Conservation (phyloP, 441 rosid species). For the Syzygium malaccense region DNA sequence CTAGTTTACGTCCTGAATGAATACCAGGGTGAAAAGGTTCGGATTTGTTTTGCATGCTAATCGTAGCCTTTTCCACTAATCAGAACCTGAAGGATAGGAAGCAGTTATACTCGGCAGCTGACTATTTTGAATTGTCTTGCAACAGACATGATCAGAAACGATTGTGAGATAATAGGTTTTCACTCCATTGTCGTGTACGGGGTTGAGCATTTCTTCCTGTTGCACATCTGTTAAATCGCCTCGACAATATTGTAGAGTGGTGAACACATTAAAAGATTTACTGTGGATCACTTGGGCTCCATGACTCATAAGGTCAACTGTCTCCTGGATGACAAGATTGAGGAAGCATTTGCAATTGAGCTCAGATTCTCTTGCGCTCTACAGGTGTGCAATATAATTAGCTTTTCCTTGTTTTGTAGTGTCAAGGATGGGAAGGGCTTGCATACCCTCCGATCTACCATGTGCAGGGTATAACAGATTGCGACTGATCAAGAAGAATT, state of each 20-base stretch:
- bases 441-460: neutral
- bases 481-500: neutral
- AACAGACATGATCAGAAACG: conserved; percentile 50
- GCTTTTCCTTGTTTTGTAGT: neutral
- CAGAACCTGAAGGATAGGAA: conserved; percentile 75
- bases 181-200: too few species aligned
- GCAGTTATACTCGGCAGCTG: conserved; percentile 88
- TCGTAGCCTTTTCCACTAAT: neutral
- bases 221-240: too few species aligned
- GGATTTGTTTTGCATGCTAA: neutral
- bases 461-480: neutral
- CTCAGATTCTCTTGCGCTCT: conserved; percentile 51
- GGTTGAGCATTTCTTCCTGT: too few species aligned
- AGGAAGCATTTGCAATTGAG: conserved; percentile 41
- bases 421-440: neutral
- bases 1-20: neutral
- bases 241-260: too few species aligned
- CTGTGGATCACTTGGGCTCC: too few species aligned
- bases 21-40: neutral
- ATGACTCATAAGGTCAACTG: too few species aligned
- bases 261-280: too few species aligned
- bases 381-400: conserved; percentile 35
- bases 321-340: conserved; percentile 22
- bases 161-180: neutral
- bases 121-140: conserved; percentile 71